Conservation (phyloP, 805 yeast species). For the Barnettozyma wickerhamii region DNA sequence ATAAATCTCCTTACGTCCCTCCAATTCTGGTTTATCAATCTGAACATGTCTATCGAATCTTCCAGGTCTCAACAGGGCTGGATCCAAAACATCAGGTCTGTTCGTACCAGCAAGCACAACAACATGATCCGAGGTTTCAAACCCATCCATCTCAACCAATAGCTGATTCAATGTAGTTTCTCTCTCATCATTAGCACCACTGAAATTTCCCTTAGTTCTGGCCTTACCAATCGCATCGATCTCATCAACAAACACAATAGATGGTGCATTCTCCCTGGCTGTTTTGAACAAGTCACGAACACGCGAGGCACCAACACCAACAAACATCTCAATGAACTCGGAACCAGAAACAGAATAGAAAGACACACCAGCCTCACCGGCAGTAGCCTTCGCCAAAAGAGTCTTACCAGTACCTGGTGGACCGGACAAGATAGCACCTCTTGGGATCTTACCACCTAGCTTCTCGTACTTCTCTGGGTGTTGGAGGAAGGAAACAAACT, state of each 20-base stretch:
- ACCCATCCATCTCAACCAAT: slow-evolving; percentile 98
- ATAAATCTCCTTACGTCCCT: slow-evolving; percentile 92
- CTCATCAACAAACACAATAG: slow-evolving; percentile 96
- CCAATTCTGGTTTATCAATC: slow-evolving; percentile 90
- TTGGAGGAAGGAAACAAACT: slow-evolving; percentile 89
- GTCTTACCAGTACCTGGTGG: slow-evolving; percentile 99
- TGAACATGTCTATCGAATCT: slow-evolving; percentile 92
- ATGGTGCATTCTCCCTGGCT: slow-evolving; percentile 92
- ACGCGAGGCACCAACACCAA: slow-evolving; percentile 98
- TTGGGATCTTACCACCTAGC: slow-evolving; percentile 94
- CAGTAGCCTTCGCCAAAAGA: slow-evolving; percentile 93
- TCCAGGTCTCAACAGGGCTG: slow-evolving; percentile 94
- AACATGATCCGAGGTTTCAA: slow-evolving; percentile 83
- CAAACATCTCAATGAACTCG: slow-evolving; percentile 98
- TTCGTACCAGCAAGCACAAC: slow-evolving; percentile 98
- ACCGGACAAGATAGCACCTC: slow-evolving; percentile 96
- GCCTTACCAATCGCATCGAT: slow-evolving; percentile 99
- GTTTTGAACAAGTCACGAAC: slow-evolving; percentile 92
- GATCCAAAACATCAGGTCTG: slow-evolving; percentile 89
- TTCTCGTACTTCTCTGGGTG: slow-evolving; percentile 87
- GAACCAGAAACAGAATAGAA: slow-evolving; percentile 95
- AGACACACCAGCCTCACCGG: slow-evolving; percentile 99
- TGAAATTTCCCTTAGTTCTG: slow-evolving; percentile 63
- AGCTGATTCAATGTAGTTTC: slow-evolving; percentile 95
- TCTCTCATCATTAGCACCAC: slow-evolving; percentile 92